Conservation (phyloP, 352 stramenopile genomes). For the Globisporangium uncinulatum region DNA sequence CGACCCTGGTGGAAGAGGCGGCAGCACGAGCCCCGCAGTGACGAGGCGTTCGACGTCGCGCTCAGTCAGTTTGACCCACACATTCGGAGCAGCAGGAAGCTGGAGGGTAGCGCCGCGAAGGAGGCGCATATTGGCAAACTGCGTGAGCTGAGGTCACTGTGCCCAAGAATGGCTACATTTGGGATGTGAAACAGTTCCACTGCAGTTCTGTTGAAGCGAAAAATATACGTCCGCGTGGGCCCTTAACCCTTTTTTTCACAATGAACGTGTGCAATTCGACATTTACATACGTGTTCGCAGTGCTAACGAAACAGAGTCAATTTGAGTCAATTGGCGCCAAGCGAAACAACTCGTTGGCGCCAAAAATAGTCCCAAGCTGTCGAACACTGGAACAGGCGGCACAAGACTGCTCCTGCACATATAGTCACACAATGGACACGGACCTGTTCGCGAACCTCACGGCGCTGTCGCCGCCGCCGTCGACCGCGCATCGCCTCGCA, state of each 20-base stretch:
- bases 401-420: background rate
- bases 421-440: conserved; percentile 1
- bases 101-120: too few species aligned
- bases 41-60: conserved; percentile 8
- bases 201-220: too few species aligned
- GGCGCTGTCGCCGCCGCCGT: conserved; percentile 4
- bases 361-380: background rate
- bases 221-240: background rate
- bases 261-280: too few species aligned
- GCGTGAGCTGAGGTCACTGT: background rate
- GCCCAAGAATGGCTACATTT: too few species aligned
- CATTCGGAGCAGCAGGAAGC: background rate
- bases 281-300: too few species aligned
- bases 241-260: too few species aligned
- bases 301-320: too few species aligned
- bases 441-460: conserved; percentile 11
- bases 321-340: too few species aligned
- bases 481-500: background rate
- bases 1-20: background rate
- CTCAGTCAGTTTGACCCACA: conserved; percentile 6
- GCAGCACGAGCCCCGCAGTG: conserved; percentile 1
- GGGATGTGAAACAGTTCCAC: too few species aligned
- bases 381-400: background rate
- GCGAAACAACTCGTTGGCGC: background rate
- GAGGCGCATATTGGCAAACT: too few species aligned